Evolutionary conservation across 129 eudicot species (phyloP).

Genomic region (Centella asiatica): DNA sequence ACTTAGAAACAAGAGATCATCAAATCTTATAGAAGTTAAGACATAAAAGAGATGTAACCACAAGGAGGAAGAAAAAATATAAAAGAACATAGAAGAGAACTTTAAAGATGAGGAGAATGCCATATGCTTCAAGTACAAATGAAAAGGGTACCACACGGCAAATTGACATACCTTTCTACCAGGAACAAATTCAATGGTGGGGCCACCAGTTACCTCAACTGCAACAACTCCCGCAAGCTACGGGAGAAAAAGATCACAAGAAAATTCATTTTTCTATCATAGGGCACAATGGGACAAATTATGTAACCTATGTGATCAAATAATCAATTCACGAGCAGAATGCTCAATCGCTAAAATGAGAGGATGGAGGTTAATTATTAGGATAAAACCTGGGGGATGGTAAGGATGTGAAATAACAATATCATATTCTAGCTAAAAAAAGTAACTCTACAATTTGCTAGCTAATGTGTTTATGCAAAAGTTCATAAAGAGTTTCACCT

Average conservation of each 20-base stretch:
- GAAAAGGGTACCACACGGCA: neutral
- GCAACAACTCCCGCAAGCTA: slow-evolving; percentile 99
- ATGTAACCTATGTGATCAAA: neutral
- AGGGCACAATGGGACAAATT: too few species aligned
- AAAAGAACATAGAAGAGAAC: neutral
- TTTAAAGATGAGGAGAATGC: neutral
- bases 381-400: neutral
- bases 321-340: neutral
- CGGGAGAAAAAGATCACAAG: slow-evolving; percentile 9
- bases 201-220: slow-evolving; percentile 97
- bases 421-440: neutral
- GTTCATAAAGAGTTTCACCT: neutral
- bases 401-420: neutral
- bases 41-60: neutral
- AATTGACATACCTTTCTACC: slow-evolving; percentile 74
- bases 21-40: neutral
- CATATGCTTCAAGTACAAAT: neutral
- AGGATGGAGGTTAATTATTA: too few species aligned
- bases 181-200: slow-evolving; percentile 75
- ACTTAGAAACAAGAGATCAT: neutral
- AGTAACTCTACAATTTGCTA: neutral
- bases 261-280: slow-evolving; percentile 1
- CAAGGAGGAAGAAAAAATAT: too few species aligned
- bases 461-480: neutral
- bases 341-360: too few species aligned